Percentiles rank a stretch among this genome's conserved stretches.
Conservation (phyloP, 169 alveolate species). For the Cryptosporidium viatorum region DNA sequence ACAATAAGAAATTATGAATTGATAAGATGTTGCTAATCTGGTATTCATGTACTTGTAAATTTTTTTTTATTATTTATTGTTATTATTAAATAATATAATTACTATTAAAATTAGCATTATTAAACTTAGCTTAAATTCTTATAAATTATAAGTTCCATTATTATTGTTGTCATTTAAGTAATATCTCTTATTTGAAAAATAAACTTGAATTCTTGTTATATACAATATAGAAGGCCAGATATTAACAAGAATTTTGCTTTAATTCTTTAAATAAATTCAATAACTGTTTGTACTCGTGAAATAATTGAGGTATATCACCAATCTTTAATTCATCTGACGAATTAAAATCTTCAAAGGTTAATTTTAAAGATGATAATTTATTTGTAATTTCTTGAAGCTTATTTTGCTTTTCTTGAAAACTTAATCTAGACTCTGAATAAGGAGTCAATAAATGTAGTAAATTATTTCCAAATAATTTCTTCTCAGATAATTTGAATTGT, state of each 20-base stretch:
- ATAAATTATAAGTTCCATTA: too few relatives aligned
- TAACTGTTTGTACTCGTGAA: constrained; percentile 22
- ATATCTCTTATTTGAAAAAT: too few relatives aligned
- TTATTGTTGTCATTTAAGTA: too few relatives aligned
- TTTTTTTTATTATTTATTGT: not conserved
- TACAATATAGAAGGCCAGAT: too few relatives aligned
- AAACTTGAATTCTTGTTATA: too few relatives aligned
- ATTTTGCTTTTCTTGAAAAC: constrained; percentile 26
- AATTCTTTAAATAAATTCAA: constrained; percentile 12
- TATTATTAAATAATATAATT: not conserved
- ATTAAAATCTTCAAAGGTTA: not conserved
- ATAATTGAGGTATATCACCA: constrained; percentile 49
- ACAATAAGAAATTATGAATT: not conserved
- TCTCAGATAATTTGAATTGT: constrained; percentile 21
- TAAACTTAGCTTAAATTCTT: not conserved
- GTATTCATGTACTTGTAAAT: not conserved
- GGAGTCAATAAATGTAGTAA: constrained; percentile 9
- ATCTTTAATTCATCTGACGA: constrained; percentile 21
- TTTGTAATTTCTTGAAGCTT: constrained; percentile 15
- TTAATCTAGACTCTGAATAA: constrained; percentile 31
- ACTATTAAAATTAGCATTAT: not conserved
- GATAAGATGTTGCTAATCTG: not conserved
- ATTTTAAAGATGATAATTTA: not conserved
- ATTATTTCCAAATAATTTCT: constrained; percentile 51
- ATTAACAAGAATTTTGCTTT: not conserved